Percentiles rank a stretch among this genome's conserved stretches.
Conservation (phyloP, 495 filamentous ascomycete species). For the Hapsidospora chrysogenum region DNA sequence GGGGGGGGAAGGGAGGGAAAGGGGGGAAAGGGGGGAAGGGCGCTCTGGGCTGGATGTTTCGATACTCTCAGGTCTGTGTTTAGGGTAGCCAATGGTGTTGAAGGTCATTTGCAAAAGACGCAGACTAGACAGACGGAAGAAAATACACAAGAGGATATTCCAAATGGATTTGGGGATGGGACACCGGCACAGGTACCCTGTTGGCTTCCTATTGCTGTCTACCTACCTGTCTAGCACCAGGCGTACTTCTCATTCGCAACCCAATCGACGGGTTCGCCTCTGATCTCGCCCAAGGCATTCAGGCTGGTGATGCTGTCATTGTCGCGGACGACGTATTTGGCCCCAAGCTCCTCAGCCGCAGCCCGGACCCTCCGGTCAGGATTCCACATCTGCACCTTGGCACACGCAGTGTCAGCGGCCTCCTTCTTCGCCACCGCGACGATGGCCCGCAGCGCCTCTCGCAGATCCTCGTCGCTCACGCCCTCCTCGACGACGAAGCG, state of each 20-base stretch:
- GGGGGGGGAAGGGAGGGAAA: background rate
- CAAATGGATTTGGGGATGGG: too few species aligned
- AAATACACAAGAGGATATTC: too few species aligned
- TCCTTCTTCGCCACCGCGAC: slow-evolving; percentile 15
- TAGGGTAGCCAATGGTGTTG: background rate
- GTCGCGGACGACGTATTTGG: slow-evolving; percentile 22
- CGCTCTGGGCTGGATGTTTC: background rate
- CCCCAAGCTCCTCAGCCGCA: slow-evolving; percentile 15
- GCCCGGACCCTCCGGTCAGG: slow-evolving; percentile 16
- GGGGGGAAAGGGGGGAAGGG: too few species aligned
- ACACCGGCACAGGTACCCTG: too few species aligned
- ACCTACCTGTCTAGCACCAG: too few species aligned
- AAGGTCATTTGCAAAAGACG: too few species aligned
- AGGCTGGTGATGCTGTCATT: slow-evolving; percentile 33
- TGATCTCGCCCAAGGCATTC: slow-evolving; percentile 33
- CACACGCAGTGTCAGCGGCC: slow-evolving; percentile 20
- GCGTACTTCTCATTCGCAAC: slow-evolving; percentile 82
- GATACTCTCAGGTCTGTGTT: background rate
- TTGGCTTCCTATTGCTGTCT: too few species aligned
- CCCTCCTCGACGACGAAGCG: slow-evolving; percentile 58
- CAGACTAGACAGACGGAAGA: too few species aligned
- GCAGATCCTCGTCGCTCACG: slow-evolving; percentile 23
- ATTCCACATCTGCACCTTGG: slow-evolving; percentile 36
- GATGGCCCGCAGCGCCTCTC: slow-evolving; percentile 39
- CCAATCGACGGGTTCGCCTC: slow-evolving; percentile 54